Evolutionary conservation across 371 early-diverging fungal genomes (phyloP), one percentile per base, ranked within the genome.

Genomic region (Choanephora cucurbitarum): DNA sequence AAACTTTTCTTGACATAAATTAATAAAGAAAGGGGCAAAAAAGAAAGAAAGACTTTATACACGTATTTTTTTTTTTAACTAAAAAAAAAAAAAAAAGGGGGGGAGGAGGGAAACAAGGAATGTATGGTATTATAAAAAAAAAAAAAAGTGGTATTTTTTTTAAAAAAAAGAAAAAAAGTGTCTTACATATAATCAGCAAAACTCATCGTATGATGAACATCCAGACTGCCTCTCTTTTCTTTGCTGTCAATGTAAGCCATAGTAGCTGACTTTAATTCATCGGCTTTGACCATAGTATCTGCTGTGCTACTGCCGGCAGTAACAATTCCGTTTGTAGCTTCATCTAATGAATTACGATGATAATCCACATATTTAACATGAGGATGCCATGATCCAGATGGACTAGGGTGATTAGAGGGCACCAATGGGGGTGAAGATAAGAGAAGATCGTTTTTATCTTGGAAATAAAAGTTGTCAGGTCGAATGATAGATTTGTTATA

Each of bases 231-330:
- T 37, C 14, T 37, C 14, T 37, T 37, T 9, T 37, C 37, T 11
- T 37, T 9, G 37, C 37, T 37, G 14, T 37, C 37, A 37, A 9
- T 11, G 10, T 37, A 14, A 11, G 7, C 28, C 37, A 13, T 37
- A 14, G 4, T 37, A 37, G 28, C 14, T 37, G 37, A 37, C 37
- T 37, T 37, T 37, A 37, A 37, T 37, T 9, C 37, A 7, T 37
- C 37, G 37, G 37, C 37, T 37, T 37, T 37, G 11, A 37, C 14
- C 3, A 37, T 37, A 37, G 7, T 37, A 13, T 37, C 37, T 37
- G 46, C 44, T 23, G 54, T 40, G 55, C 23, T 47, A 55, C 55
- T 47, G 47, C 48, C 55, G 41, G 55, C 55, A 55, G 55, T 47
- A 47, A 40, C 23, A 9, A 50, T 46, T 17, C 32, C 39, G 45